These are phyloP conservation scores for Juglanconis sp. DNA, from an alignment of 2,329 filamentous ascomycete species.

Conservation along the genomic window DNA sequence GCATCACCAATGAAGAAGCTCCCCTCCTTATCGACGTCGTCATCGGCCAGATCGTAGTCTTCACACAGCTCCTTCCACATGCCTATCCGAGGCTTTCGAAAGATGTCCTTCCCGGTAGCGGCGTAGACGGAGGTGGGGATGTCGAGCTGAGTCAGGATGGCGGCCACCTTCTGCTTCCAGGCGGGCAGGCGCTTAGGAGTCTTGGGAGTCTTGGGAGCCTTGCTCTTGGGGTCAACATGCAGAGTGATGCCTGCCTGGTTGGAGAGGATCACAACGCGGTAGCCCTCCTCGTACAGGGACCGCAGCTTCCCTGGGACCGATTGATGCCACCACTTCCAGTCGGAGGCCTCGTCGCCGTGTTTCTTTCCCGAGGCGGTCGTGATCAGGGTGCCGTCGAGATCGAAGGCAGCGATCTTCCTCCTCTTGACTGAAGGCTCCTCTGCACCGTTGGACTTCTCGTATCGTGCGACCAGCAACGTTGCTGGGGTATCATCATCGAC, in stretches of 20 bases:
- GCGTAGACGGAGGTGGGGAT: conserved; percentile 80
- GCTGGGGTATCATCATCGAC: conserved; percentile 43
- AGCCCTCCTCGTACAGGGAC: conserved; percentile 63
- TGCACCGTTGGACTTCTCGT: conserved; percentile 40
- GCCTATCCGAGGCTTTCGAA: conserved; percentile 79
- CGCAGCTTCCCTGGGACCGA: conserved; percentile 66
- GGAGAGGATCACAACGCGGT: conserved; percentile 74
- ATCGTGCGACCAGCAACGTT: conserved; percentile 73
- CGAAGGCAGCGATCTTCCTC: conserved; percentile 68
- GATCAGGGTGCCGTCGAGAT: conserved; percentile 85
- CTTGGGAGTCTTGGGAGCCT: conserved; percentile 52
- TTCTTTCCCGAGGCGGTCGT: conserved; percentile 75
- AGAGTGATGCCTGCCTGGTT: conserved; percentile 85
- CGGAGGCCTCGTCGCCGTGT: conserved; percentile 65
- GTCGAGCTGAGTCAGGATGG: conserved; percentile 68
- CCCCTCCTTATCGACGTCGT: conserved; percentile 62
- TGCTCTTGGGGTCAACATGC: conserved; percentile 67
- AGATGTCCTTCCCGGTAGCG: conserved; percentile 77
- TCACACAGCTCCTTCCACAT: conserved; percentile 73
- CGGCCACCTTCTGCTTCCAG: conserved; percentile 79
- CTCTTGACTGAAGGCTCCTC: conserved; percentile 32
- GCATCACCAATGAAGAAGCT: conserved; percentile 93
- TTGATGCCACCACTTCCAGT: conserved; percentile 94
- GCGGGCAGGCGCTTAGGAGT: conserved; percentile 62
- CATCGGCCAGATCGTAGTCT: conserved; percentile 56